Conservation (phyloP, 768 basidiomycete species). For the Russula sp. region DNA sequence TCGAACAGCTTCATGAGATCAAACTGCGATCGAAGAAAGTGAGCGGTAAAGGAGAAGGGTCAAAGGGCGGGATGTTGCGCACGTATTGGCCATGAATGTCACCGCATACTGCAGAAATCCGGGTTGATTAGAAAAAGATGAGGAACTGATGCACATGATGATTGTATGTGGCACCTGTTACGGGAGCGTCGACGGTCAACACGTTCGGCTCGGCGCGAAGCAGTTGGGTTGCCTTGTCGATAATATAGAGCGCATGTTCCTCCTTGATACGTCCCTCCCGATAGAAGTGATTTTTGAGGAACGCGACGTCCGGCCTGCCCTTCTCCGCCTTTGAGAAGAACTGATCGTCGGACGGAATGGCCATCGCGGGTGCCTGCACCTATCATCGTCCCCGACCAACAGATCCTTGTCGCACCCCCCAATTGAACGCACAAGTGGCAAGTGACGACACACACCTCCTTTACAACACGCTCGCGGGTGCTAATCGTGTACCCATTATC, state of each 20-base stretch:
- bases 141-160: background rate
- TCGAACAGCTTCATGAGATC: slow-evolving; percentile 78
- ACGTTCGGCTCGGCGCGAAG: slow-evolving; percentile 84
- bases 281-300: slow-evolving; percentile 98
- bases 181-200: slow-evolving; percentile 90
- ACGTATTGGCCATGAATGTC: slow-evolving; percentile 99
- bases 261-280: slow-evolving; percentile 90
- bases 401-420: background rate
- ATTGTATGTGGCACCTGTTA: slow-evolving; percentile 59
- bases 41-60: background rate
- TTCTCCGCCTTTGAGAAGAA: slow-evolving; percentile 85
- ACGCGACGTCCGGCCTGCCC: slow-evolving; percentile 89
- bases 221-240: slow-evolving; percentile 76
- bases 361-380: slow-evolving; percentile 98
- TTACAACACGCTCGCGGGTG: slow-evolving; percentile 93
- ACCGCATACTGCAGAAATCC: slow-evolving; percentile 49
- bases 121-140: background rate
- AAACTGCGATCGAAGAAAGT: slow-evolving; percentile 36
- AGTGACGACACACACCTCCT: slow-evolving; percentile 63
- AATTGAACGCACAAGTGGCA: background rate
- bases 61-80: slow-evolving; percentile 27
- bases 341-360: slow-evolving; percentile 83
- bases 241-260: slow-evolving; percentile 91
- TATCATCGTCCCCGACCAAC: slow-evolving; percentile 28
- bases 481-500: slow-evolving; percentile 89